Evolutionary conservation across 2,329 filamentous ascomycete species (phyloP).

Genomic region (Penicillium palitans): DNA sequence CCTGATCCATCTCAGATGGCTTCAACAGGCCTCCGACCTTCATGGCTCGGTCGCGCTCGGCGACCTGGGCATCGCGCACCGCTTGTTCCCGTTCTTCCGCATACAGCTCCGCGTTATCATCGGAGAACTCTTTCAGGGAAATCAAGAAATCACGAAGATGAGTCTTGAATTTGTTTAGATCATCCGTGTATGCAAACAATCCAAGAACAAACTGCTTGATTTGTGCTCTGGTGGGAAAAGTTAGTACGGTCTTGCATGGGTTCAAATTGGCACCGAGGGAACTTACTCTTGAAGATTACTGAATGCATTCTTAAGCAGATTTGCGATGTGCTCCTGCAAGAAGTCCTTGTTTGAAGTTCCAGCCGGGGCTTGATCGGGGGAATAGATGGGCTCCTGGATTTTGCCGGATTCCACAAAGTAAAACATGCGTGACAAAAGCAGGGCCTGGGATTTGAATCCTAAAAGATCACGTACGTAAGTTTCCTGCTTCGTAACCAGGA

Average conservation of each 20-base stretch:
- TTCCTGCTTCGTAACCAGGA: background rate
- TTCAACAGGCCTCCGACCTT: slow-evolving; percentile 96
- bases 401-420: slow-evolving; percentile 89
- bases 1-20: slow-evolving; percentile 89
- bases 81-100: slow-evolving; percentile 93
- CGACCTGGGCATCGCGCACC: slow-evolving; percentile 77
- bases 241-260: slow-evolving; percentile 9
- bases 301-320: slow-evolving; percentile 84
- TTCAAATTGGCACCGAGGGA: background rate
- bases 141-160: slow-evolving; percentile 96
- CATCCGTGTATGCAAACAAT: slow-evolving; percentile 82
- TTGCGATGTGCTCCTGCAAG: slow-evolving; percentile 81
- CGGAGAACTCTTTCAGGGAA: slow-evolving; percentile 93
- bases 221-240: slow-evolving; percentile 62
- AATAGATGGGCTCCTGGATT: slow-evolving; percentile 90
- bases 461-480: background rate
- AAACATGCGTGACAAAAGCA: slow-evolving; percentile 92
- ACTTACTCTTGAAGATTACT: slow-evolving; percentile 84
- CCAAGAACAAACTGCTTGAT: slow-evolving; percentile 88
- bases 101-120: slow-evolving; percentile 91
- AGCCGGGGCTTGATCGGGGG: slow-evolving; percentile 73
- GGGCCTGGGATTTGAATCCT: slow-evolving; percentile 94
- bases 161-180: slow-evolving; percentile 92
- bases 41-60: slow-evolving; percentile 86
- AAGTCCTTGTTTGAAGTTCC: slow-evolving; percentile 92